These are phyloP conservation scores for Tritrichomonas foetus DNA, from an alignment of 208 protist species.

Conservation along the genomic window DNA sequence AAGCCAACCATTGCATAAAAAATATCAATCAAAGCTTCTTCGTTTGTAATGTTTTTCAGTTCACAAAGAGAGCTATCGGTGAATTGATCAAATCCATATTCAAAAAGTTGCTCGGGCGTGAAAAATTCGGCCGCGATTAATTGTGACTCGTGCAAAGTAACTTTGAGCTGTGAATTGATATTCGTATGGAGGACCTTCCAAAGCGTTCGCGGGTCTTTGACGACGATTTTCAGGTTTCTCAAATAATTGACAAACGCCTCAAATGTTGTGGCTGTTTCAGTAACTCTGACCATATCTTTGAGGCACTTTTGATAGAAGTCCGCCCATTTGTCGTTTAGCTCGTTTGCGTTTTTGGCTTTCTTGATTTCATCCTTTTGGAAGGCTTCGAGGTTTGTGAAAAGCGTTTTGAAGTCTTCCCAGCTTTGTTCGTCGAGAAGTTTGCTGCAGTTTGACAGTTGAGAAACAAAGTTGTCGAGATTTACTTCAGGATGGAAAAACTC, in stretches of 20 bases:
- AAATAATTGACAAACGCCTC: neutral
- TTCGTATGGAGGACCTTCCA: neutral
- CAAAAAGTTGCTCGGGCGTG: neutral
- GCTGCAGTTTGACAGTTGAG: no score
- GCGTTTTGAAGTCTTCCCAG: no score
- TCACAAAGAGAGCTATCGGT: neutral
- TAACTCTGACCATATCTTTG: no score
- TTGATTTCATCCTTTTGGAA: no score
- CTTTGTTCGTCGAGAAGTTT: no score
- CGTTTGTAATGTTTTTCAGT: neutral
- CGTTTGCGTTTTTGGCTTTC: no score
- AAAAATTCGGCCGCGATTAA: neutral
- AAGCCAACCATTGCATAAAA: slow-evolving; percentile 22
- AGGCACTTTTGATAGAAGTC: no score
- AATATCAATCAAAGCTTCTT: slow-evolving; percentile 21
- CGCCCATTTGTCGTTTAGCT: no score
- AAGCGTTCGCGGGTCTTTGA: neutral
- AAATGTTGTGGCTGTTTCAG: no score
- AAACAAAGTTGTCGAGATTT: no score
- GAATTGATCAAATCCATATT: neutral
- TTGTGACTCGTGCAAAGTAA: neutral
- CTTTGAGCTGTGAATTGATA: neutral
- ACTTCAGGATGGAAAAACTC: no score
- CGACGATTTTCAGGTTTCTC: neutral
- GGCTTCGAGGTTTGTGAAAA: no score